Conservation (phyloP, 169 alveolate species). For the Eimeria zaria region DNA sequence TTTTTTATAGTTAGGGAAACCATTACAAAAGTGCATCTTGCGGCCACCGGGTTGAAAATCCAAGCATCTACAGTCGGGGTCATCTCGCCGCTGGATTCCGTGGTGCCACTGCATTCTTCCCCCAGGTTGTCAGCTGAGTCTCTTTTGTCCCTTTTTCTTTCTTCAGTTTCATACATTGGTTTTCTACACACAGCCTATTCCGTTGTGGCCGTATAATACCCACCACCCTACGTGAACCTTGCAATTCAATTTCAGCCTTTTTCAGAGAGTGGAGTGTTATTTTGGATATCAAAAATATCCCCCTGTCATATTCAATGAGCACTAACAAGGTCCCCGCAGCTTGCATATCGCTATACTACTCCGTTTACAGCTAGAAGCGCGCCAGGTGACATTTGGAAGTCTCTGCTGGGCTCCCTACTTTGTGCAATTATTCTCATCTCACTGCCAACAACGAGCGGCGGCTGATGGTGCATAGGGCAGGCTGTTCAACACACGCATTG, state of each 20-base stretch:
- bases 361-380: neutral
- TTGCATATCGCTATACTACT: neutral
- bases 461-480: neutral
- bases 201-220: neutral
- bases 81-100: constrained; percentile 11
- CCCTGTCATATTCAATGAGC: neutral
- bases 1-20: neutral
- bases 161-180: neutral
- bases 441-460: neutral
- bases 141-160: neutral
- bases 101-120: neutral
- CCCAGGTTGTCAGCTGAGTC: constrained; percentile 17
- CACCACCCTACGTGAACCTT: neutral
- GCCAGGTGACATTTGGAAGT: neutral
- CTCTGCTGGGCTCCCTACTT: neutral
- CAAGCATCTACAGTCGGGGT: neutral
- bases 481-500: neutral
- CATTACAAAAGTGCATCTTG: neutral
- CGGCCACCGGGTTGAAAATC: neutral
- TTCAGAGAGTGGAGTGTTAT: neutral
- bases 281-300: neutral
- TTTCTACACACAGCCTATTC: neutral
- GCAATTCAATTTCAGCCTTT: neutral
- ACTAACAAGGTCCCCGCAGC: neutral
- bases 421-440: neutral